Conservation (phyloP, 1,284 basidiomycete genomes). For the Puccinia triticina region DNA sequence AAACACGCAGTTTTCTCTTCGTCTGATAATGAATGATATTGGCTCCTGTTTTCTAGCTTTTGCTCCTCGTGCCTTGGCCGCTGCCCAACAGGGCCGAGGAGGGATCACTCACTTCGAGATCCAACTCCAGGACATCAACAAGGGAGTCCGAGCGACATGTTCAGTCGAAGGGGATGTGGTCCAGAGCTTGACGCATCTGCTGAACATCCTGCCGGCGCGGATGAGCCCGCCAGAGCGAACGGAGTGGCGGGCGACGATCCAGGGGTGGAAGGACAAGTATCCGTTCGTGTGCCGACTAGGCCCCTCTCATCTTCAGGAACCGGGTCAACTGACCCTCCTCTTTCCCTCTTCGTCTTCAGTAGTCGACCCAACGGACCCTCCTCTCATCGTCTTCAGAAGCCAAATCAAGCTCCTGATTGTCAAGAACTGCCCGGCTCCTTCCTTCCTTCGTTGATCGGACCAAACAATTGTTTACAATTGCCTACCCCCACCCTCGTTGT, state of each 20-base stretch:
- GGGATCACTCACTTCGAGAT: conserved; percentile 99
- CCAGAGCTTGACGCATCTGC: conserved; percentile 76
- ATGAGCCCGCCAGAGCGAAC: conserved; percentile 65
- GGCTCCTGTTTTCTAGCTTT: conserved; percentile 65
- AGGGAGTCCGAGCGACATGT: conserved; percentile 92
- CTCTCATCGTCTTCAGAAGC: no score
- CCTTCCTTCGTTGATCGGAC: no score
- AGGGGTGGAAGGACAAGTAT: conserved; percentile 80
- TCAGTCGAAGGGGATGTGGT: conserved; percentile 93
- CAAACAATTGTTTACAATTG: no score
- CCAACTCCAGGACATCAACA: conserved; percentile 98
- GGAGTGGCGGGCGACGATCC: conserved; percentile 82
- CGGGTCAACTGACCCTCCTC: no score
- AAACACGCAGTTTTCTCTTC: no score
- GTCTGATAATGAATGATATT: not conserved
- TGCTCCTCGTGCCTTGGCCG: conserved; percentile 84
- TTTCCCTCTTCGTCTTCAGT: no score
- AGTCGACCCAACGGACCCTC: no score
- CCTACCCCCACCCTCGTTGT: no score
- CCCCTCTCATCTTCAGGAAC: no score
- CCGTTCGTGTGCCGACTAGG: conserved; percentile 94
- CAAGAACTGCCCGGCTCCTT: no score
- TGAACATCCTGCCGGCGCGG: conserved; percentile 72
- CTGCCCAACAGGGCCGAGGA: conserved; percentile 80
- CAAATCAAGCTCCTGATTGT: no score